These are phyloP conservation scores for Thermomucor indicae-seudaticae DNA, from an alignment of 371 early-diverging fungal genomes.

Conservation along the genomic window DNA sequence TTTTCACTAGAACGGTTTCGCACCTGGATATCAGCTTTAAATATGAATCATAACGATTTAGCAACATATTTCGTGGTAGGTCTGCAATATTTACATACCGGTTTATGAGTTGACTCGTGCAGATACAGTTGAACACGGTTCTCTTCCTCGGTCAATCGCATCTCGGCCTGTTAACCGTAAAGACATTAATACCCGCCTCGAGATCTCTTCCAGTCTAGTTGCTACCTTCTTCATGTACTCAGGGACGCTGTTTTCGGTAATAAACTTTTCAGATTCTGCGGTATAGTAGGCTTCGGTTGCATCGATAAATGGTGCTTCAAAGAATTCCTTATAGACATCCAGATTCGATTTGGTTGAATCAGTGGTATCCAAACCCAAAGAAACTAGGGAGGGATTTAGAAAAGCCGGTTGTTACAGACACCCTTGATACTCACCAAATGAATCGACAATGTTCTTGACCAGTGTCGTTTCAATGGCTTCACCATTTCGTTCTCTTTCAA, in stretches of 20 bases:
- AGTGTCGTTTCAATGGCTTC: conserved; percentile 85
- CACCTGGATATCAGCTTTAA: conserved; percentile 66
- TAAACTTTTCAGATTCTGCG: conserved; percentile 80
- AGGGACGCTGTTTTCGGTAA: conserved; percentile 80
- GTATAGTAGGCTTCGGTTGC: conserved; percentile 84
- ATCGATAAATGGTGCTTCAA: conserved; percentile 76
- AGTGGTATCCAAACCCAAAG: conserved; percentile 79
- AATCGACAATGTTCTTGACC: conserved; percentile 86
- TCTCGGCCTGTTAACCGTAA: conserved; percentile 56
- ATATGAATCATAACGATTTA: background rate
- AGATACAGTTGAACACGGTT: conserved; percentile 83
- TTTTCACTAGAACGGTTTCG: conserved; percentile 80
- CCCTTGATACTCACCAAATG: conserved; percentile 60
- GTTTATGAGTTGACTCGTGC: conserved; percentile 74
- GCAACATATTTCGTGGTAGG: background rate
- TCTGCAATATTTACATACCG: conserved; percentile 33
- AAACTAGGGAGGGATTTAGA: conserved; percentile 43
- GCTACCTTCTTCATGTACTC: conserved; percentile 90
- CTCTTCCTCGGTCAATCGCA: conserved; percentile 86
- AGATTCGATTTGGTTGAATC: conserved; percentile 77
- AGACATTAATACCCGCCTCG: background rate
- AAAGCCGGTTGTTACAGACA: background rate
- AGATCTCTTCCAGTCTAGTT: background rate
- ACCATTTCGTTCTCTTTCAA: conserved; percentile 85
- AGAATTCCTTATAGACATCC: conserved; percentile 83